Conservation (phyloP, 2,329 filamentous ascomycete species). For the Paraphaeosphaeria sporulosa region DNA sequence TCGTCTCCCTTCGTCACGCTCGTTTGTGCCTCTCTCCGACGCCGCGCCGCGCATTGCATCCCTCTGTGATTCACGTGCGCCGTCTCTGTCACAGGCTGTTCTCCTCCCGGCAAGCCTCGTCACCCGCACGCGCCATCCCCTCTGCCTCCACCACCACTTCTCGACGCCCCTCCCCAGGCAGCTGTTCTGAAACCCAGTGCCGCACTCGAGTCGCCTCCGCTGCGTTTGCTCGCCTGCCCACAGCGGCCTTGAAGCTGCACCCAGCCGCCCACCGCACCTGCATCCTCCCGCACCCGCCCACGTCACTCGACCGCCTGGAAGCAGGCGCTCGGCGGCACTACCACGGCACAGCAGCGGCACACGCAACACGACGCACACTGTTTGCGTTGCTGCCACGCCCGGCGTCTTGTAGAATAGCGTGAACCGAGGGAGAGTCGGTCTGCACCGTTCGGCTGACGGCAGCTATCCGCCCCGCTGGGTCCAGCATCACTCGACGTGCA, state of each 20-base stretch:
- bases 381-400: slow-evolving; percentile 14
- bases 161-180: slow-evolving; percentile 16
- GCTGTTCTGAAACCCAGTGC: slow-evolving; percentile 32
- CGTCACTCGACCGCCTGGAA: slow-evolving; percentile 32
- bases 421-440: slow-evolving; percentile 30
- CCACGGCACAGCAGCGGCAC: neutral
- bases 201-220: slow-evolving; percentile 23
- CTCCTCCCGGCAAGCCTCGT: slow-evolving; percentile 38
- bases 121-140: slow-evolving; percentile 38
- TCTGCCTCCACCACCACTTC: slow-evolving; percentile 13
- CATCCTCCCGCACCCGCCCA: slow-evolving; percentile 26
- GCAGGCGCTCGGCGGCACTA: neutral
- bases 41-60: slow-evolving; percentile 4
- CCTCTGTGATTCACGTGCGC: slow-evolving; percentile 6
- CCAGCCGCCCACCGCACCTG: neutral
- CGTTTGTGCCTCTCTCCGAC: slow-evolving; percentile 6
- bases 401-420: neutral
- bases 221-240: neutral
- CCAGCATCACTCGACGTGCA: slow-evolving; percentile 32
- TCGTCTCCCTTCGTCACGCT: slow-evolving; percentile 15
- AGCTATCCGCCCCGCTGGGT: slow-evolving; percentile 36
- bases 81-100: slow-evolving; percentile 5
- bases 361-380: neutral
- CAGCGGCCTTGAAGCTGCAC: neutral
- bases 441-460: slow-evolving; percentile 33